These are phyloP conservation scores for Polyporus arcularius DNA, from an alignment of 768 basidiomycete genomes.

Conservation along the genomic window DNA sequence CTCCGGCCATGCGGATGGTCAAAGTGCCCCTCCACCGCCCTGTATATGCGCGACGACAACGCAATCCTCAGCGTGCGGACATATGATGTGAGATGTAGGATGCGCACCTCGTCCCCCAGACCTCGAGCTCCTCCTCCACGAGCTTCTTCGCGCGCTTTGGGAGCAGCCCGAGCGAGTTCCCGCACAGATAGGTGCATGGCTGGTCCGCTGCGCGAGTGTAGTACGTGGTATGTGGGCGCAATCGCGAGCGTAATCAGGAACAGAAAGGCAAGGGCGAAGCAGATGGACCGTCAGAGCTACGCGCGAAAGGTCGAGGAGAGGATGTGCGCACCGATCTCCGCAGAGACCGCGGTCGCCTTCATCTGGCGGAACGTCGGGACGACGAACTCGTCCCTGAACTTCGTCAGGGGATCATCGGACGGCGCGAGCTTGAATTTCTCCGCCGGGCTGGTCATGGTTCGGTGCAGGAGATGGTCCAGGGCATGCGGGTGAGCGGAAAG, in stretches of 20 bases:
- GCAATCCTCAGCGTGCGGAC: neutral
- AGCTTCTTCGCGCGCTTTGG: slow-evolving; percentile 72
- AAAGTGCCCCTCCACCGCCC: slow-evolving; percentile 89
- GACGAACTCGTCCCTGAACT: slow-evolving; percentile 48
- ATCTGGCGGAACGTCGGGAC: slow-evolving; percentile 38
- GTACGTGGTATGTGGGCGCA: neutral
- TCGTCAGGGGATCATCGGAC: slow-evolving; percentile 18
- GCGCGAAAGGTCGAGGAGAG: neutral
- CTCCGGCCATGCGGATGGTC: slow-evolving; percentile 80
- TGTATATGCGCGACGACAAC: slow-evolving; percentile 32
- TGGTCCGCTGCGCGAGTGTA: slow-evolving; percentile 21
- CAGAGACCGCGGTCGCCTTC: slow-evolving; percentile 25
- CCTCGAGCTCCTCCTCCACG: slow-evolving; percentile 78
- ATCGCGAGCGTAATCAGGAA: too few species aligned
- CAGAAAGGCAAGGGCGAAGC: neutral
- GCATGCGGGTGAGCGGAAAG: too few species aligned
- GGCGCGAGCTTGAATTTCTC: slow-evolving; percentile 18
- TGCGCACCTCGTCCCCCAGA: slow-evolving; percentile 75
- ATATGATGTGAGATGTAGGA: neutral
- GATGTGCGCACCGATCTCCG: slow-evolving; percentile 22
- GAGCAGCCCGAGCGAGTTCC: slow-evolving; percentile 90
- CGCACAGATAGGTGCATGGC: slow-evolving; percentile 84
- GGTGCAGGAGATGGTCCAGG: neutral
- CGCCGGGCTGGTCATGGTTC: slow-evolving; percentile 2
- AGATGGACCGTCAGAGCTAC: neutral